These are phyloP conservation scores for Lactifluus echinatus DNA, from an alignment of 768 basidiomycete species.

Conservation along the genomic window DNA sequence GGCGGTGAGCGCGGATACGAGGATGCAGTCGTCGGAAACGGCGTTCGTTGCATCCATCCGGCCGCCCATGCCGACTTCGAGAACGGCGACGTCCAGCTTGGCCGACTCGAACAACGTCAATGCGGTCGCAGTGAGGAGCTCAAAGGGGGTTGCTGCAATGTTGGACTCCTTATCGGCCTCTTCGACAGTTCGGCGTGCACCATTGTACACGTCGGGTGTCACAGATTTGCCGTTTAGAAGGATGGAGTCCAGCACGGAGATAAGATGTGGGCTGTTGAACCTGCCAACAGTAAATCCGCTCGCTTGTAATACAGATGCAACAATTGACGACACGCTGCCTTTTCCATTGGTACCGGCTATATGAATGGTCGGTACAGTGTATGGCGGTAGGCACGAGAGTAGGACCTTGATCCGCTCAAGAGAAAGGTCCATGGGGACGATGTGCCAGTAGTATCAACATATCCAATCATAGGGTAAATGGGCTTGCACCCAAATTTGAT, in stretches of 20 bases:
- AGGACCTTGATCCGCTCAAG: conserved; percentile 51
- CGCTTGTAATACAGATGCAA: conserved; percentile 63
- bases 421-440: conserved; percentile 46
- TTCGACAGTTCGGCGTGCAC: conserved; percentile 41
- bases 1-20: conserved; percentile 74
- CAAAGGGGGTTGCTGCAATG: conserved; percentile 63
- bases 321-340: conserved; percentile 79
- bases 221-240: conserved; percentile 53
- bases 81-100: conserved; percentile 69
- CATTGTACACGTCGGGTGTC: conserved; percentile 36
- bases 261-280: conserved; percentile 90
- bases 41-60: conserved; percentile 88
- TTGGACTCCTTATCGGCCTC: conserved; percentile 34
- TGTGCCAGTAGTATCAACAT: no score
- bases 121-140: conserved; percentile 77
- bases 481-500: conserved; percentile 17
- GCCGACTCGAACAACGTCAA: conserved; percentile 62
- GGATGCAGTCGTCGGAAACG: conserved; percentile 56
- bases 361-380: conserved; percentile 78
- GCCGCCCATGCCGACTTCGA: conserved; percentile 97
- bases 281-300: conserved; percentile 60
- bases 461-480: background rate
- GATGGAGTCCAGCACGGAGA: conserved; percentile 71
- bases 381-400: conserved; percentile 45
- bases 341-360: conserved; percentile 97